phyloP scores from a whole-genome alignment of 1,139 yeast species.

The Kodamaea derodonti region DNA sequence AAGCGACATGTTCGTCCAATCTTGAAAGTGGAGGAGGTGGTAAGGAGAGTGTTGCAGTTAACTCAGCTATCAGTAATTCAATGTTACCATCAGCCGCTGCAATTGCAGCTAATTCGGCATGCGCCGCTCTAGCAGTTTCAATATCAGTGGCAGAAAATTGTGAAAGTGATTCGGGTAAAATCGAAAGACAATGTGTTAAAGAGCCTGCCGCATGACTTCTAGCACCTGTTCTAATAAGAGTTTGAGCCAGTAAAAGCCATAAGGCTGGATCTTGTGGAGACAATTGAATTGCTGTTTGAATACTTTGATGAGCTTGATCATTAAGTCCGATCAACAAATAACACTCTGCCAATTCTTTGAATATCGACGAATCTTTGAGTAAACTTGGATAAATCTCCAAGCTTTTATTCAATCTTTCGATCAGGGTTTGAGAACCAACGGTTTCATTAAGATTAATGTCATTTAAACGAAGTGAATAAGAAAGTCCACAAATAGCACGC shows the following conservation, averaged over 20 bases:
- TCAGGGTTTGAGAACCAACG: constrained; percentile 38
- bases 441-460: constrained; percentile 36
- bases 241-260: constrained; percentile 48
- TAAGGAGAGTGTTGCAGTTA: constrained; percentile 45
- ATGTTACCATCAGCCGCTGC: constrained; percentile 50
- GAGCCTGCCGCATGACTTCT: constrained; percentile 44
- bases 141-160: constrained; percentile 28
- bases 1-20: constrained; percentile 42
- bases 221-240: constrained; percentile 39
- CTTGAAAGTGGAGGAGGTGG: constrained; percentile 47
- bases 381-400: constrained; percentile 32
- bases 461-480: constrained; percentile 34
- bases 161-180: constrained; percentile 28
- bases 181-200: constrained; percentile 40
- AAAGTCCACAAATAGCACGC: constrained; percentile 42
- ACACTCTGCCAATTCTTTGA: constrained; percentile 49
- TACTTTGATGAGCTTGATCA: constrained; percentile 50
- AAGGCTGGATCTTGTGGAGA: constrained; percentile 41
- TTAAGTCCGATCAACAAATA: constrained; percentile 43
- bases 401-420: constrained; percentile 39
- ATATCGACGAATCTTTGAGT: constrained; percentile 31
- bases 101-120: constrained; percentile 51
- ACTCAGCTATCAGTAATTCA: constrained; percentile 44
- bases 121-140: constrained; percentile 49
- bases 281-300: constrained; percentile 43